Conservation (phyloP, 805 yeast genomes). For the Debaryomyces prosopidis region DNA sequence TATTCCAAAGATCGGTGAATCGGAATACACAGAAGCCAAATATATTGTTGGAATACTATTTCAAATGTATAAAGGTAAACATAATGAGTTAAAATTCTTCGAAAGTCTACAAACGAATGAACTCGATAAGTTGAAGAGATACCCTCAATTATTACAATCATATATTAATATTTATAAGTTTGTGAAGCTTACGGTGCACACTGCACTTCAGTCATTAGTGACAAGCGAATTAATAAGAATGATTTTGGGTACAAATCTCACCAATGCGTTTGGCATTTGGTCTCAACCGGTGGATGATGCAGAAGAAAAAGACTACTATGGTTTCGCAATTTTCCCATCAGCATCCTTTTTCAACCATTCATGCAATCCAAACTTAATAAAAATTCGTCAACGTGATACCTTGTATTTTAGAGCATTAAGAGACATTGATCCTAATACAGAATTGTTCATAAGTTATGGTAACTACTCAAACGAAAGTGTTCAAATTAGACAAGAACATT, state of each 20-base stretch:
- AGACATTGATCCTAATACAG: slow-evolving; percentile 45
- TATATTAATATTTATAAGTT: slow-evolving; percentile 51
- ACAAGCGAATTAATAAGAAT: slow-evolving; percentile 42
- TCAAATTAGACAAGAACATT: slow-evolving; percentile 38
- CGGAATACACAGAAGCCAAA: slow-evolving; percentile 53
- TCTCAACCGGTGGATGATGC: slow-evolving; percentile 35
- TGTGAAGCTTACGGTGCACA: slow-evolving; percentile 40
- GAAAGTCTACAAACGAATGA: slow-evolving; percentile 54
- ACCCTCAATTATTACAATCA: slow-evolving; percentile 49
- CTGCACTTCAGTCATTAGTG: slow-evolving; percentile 31
- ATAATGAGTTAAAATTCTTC: slow-evolving; percentile 32
- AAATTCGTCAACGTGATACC: slow-evolving; percentile 38
- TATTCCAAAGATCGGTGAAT: slow-evolving; percentile 49
- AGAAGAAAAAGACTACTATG: slow-evolving; percentile 56
- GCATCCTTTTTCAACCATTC: slow-evolving; percentile 72
- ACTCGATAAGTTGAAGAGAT: slow-evolving; percentile 41
- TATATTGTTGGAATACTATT: slow-evolving; percentile 44
- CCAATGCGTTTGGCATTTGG: slow-evolving; percentile 74
- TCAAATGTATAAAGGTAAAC: slow-evolving; percentile 21
- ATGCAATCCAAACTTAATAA: slow-evolving; percentile 56
- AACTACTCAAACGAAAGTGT: slow-evolving; percentile 44
- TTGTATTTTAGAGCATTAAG: slow-evolving; percentile 43
- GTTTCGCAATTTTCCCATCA: slow-evolving; percentile 59
- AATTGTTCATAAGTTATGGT: slow-evolving; percentile 64
- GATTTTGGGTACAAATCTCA: slow-evolving; percentile 59